A percentile compares a stretch with the other conserved stretches of the same genome.
phyloP scores from a whole-genome alignment of 2,329 filamentous ascomycete genomes.

The Pseudogymnoascus sp. region DNA sequence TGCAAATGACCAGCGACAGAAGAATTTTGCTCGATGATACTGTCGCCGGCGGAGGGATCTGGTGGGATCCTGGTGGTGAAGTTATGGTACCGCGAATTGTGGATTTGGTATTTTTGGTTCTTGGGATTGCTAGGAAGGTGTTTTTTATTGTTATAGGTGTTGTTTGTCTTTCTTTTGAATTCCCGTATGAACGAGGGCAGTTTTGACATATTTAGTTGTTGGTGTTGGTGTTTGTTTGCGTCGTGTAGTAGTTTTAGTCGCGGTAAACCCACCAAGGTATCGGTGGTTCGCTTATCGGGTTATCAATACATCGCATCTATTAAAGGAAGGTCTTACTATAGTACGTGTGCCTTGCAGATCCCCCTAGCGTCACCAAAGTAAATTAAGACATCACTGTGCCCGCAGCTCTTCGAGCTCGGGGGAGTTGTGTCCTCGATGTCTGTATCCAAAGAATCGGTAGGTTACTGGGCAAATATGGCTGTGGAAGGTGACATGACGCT shows the following conservation, averaged over 20 bases:
- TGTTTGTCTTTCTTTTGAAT: neutral
- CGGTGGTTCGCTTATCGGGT: neutral
- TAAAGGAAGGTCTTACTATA: slow-evolving; percentile 1
- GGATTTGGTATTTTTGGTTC: neutral
- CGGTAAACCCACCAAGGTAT: neutral
- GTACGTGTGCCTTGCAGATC: neutral
- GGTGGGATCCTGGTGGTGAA: neutral
- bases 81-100: neutral
- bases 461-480: neutral
- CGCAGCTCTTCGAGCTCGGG: neutral
- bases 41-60: too few species aligned
- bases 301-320: neutral
- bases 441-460: neutral
- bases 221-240: neutral
- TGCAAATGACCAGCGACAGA: neutral
- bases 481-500: neutral
- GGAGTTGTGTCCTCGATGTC: neutral
- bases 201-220: neutral
- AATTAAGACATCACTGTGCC: neutral
- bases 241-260: neutral
- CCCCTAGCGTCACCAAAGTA: neutral
- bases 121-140: neutral
- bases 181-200: neutral
- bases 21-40: neutral
- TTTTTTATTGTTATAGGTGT: neutral